Evolutionary conservation across 768 basidiomycete genomes (phyloP).

Genomic region (Macrolepiota fuliginosa): DNA sequence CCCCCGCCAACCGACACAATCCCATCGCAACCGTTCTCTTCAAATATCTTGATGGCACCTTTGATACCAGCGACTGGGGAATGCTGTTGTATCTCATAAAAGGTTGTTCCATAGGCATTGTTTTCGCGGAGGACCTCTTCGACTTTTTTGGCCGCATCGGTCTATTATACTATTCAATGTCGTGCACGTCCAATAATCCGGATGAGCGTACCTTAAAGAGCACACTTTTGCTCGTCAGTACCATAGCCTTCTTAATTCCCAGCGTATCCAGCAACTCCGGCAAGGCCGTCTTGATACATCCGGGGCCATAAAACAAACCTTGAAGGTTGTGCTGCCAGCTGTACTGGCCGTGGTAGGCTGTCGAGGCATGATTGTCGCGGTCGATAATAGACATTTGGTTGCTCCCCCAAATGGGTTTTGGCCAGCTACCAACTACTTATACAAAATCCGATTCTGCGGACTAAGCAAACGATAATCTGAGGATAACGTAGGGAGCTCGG

Average conservation of each 20-base stretch:
- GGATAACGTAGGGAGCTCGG: background rate
- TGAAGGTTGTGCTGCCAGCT: constrained; percentile 67
- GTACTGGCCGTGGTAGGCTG: constrained; percentile 53
- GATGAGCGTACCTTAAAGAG: background rate
- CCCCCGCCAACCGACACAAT: constrained; percentile 79
- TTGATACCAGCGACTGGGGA: constrained; percentile 66
- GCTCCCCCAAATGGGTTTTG: background rate
- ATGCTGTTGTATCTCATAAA: constrained; percentile 73
- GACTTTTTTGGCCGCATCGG: constrained; percentile 56
- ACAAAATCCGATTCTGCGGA: background rate
- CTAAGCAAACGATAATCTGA: background rate
- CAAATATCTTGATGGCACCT: constrained; percentile 53
- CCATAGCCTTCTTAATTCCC: constrained; percentile 58
- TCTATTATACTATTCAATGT: constrained; percentile 33
- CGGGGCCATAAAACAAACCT: constrained; percentile 71
- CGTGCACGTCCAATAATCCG: background rate
- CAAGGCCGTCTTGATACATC: constrained; percentile 57
- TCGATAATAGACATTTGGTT: constrained; percentile 28
- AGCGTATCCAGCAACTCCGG: constrained; percentile 56
- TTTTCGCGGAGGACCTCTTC: constrained; percentile 53
- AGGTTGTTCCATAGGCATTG: constrained; percentile 64
- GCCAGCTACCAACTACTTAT: background rate
- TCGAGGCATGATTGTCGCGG: constrained; percentile 16
- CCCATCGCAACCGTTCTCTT: constrained; percentile 56
- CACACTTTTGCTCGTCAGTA: constrained; percentile 62